Percentiles rank a stretch among this genome's conserved stretches.
Evolutionary conservation across 2,329 filamentous ascomycete genomes (phyloP).

Genomic region (Ascochyta fabae): DNA sequence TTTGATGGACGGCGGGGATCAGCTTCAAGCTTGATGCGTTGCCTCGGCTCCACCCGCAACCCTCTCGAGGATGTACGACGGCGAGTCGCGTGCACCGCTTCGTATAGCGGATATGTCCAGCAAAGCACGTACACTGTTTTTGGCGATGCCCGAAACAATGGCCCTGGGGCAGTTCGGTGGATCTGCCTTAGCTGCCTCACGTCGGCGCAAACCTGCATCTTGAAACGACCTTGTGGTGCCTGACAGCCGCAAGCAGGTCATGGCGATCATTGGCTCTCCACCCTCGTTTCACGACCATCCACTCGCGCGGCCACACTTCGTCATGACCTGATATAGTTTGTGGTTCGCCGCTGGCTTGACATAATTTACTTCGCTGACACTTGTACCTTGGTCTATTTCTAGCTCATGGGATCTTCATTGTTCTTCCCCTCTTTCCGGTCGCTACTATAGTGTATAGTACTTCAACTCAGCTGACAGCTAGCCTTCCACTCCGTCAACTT

Average conservation of each 20-base stretch:
- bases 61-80: neutral
- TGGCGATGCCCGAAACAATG: conserved; percentile 16
- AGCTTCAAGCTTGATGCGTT: conserved; percentile 16
- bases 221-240: conserved; percentile 24
- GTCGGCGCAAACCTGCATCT: conserved; percentile 13
- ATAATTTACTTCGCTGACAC: neutral
- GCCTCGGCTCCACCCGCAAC: conserved; percentile 20
- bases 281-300: conserved; percentile 21
- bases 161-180: conserved; percentile 2
- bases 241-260: conserved; percentile 18
- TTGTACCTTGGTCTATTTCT: conserved; percentile 25
- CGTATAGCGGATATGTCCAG: neutral
- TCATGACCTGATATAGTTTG: conserved; percentile 20
- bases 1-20: conserved; percentile 10
- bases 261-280: conserved; percentile 22
- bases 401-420: conserved; percentile 19
- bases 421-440: conserved; percentile 24
- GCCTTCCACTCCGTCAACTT: conserved; percentile 20
- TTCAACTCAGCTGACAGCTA: conserved; percentile 16
- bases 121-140: neutral
- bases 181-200: conserved; percentile 17
- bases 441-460: conserved; percentile 24
- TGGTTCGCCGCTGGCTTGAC: conserved; percentile 18
- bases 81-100: conserved; percentile 15
- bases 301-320: conserved; percentile 27